Conservation (phyloP, 352 stramenopile species). For the Phytophthora megakarya region DNA sequence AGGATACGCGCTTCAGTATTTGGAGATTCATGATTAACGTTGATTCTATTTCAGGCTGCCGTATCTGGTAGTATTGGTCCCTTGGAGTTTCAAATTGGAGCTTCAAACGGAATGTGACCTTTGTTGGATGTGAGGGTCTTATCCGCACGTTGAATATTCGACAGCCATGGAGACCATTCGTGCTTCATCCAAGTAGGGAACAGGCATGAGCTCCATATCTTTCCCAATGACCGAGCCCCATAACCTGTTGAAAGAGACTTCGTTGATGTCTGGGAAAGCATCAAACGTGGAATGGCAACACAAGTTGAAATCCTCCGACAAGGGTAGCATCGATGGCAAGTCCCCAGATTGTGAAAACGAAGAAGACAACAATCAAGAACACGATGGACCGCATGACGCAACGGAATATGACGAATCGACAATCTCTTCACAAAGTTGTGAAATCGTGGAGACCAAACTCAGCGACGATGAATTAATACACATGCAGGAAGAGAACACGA, state of each 20-base stretch:
- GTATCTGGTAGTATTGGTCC: no score
- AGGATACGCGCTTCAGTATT: background rate
- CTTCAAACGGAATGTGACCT: constrained; percentile 9
- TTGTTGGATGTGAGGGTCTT: constrained; percentile 15
- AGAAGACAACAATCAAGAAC: constrained; percentile 28
- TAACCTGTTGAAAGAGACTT: background rate
- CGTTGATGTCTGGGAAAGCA: constrained; percentile 5
- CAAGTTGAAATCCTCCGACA: constrained; percentile 6
- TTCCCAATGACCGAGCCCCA: constrained; percentile 10
- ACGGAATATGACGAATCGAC: background rate
- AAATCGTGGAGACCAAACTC: background rate
- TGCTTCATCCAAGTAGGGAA: constrained; percentile 3
- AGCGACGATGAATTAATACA: constrained; percentile 10
- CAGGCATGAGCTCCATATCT: background rate
- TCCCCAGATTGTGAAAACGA: background rate
- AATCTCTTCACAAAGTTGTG: background rate
- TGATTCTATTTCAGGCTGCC: constrained; percentile 8
- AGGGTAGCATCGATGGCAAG: constrained; percentile 4
- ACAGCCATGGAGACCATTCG: constrained; percentile 1
- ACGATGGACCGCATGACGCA: constrained; percentile 8
- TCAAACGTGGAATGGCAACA: constrained; percentile 2
- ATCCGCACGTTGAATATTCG: constrained; percentile 18
- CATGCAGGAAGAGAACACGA: constrained; percentile 15
- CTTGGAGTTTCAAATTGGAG: no score
- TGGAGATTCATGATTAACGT: background rate